Evolutionary conservation across 352 stramenopile species (phyloP).

Genomic region (Globisporangium ultimum): DNA sequence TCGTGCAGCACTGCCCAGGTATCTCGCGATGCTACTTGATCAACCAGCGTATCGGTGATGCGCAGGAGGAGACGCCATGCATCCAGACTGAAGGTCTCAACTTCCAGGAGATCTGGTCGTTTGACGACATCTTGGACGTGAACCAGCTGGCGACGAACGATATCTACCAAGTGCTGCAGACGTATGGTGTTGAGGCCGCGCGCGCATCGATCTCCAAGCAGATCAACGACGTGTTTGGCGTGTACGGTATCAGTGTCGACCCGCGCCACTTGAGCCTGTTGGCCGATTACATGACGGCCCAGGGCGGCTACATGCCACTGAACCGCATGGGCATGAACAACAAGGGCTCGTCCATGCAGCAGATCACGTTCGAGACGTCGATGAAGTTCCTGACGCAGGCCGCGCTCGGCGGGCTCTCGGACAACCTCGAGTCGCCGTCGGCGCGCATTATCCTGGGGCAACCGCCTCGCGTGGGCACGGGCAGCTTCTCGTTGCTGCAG

Average conservation of each 20-base stretch:
- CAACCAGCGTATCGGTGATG: conserved; percentile 79
- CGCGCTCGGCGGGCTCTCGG: conserved; percentile 86
- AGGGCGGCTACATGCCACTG: conserved; percentile 96
- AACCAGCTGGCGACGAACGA: conserved; percentile 97
- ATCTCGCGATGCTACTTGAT: conserved; percentile 89
- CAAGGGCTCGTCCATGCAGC: conserved; percentile 95
- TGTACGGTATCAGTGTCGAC: conserved; percentile 99
- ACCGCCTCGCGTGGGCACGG: conserved; percentile 93
- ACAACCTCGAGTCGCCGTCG: conserved; percentile 92
- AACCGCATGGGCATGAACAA: conserved; percentile 98
- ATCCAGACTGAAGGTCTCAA: conserved; percentile 97
- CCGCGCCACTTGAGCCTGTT: conserved; percentile 97
- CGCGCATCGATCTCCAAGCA: conserved; percentile 97
- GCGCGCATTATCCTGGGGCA: conserved; percentile 95
- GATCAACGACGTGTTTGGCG: conserved; percentile 98
- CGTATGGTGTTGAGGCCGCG: conserved; percentile 98
- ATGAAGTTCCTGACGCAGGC: conserved; percentile 98
- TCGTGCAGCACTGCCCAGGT: conserved; percentile 85
- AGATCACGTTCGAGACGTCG: conserved; percentile 99
- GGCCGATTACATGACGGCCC: conserved; percentile 99
- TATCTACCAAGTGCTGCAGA: conserved; percentile 95
- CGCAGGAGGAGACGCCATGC: conserved; percentile 79
- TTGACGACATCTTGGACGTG: conserved; percentile 91
- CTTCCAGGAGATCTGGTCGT: conserved; percentile 97
- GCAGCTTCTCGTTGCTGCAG: conserved; percentile 93